Conservation (phyloP, 768 basidiomycete species). For the Lactarius sanguifluus region DNA sequence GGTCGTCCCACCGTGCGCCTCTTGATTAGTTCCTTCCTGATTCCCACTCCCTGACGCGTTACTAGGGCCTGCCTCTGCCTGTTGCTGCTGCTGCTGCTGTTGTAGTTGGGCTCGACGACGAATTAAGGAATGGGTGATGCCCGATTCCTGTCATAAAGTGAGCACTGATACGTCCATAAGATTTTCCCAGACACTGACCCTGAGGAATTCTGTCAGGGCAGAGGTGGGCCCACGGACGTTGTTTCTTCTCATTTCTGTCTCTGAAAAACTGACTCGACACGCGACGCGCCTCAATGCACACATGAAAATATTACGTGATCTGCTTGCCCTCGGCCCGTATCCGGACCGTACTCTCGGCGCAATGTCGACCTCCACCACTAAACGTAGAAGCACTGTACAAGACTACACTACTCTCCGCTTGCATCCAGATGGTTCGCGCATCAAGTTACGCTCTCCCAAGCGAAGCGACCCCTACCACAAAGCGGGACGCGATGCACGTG, state of each 20-base stretch:
- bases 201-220: conserved; percentile 78
- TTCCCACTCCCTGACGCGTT: conserved; percentile 28
- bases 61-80: conserved; percentile 50
- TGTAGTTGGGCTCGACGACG: conserved; percentile 40
- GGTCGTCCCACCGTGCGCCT: conserved; percentile 30
- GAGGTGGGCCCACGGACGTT: conserved; percentile 82
- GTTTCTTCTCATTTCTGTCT: conserved; percentile 35
- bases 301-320: too few relatives aligned
- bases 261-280: too few relatives aligned
- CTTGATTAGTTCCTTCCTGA: conserved; percentile 25
- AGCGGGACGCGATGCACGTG: conserved; percentile 47
- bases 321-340: background rate
- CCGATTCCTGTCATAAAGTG: conserved; percentile 44
- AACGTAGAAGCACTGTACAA: conserved; percentile 51
- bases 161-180: background rate
- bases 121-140: conserved; percentile 48
- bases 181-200: conserved; percentile 42
- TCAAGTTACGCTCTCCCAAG: conserved; percentile 39
- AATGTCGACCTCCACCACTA: background rate
- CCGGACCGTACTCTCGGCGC: background rate
- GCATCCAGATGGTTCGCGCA: conserved; percentile 62
- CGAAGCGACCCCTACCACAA: conserved; percentile 38
- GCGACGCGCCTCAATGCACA: background rate
- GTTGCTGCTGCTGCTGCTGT: conserved; percentile 36
- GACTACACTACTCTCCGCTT: conserved; percentile 65